Evolutionary conservation across 1,284 basidiomycete species (phyloP), one percentile per base, ranked within the genome.

Genomic region (Vanrija sp.): DNA sequence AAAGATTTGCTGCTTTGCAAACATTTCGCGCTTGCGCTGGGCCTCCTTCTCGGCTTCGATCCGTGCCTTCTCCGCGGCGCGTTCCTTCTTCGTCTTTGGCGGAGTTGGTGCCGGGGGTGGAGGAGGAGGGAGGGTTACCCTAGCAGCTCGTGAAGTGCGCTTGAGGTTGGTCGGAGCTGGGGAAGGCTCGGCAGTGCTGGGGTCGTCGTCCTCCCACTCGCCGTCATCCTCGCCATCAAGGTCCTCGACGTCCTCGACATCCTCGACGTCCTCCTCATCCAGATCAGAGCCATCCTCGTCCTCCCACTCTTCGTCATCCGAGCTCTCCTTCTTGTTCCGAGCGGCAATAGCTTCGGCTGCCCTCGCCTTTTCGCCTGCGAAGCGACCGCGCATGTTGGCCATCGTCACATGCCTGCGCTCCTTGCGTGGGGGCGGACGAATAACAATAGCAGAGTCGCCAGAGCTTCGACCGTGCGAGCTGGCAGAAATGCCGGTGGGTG

Each of bases 1-100:
- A 45, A 73, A 69, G 49, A 75, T 69, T 19, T 68, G 63, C 53
- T 69, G 61, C 50, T 75, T 75, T 6, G 73, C 69, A 58, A 75
- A 75, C 73, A 75, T 75, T 49, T 72, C 66, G 34, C 72, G 55
- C 59, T 75, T 66, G 44, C 66, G 60, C 53, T 71, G 68, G 3
- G 71, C 72, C 6, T 72, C 71, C n/a, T 68, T 57, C 46, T 71
- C 62, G 6, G 63, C 65, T 51, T 74, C 71, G 16, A 67, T 67
- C 48, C 64, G 58, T 4, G 64, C 68, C 46, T 68, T 38, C 44
- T 72, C 72, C 6, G 65, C 68, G 8, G 55, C 61, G 16, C 69
- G 55, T 53, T 73, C 65, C 55, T 64, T 65, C 55, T 70, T 71
- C 6, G 63, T 64, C 69, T 67, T 68, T 34, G 62, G 52, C 7